These are phyloP conservation scores for Cyclotella baltica DNA, from an alignment of 108 stramenopile genomes.

Conservation along the genomic window DNA sequence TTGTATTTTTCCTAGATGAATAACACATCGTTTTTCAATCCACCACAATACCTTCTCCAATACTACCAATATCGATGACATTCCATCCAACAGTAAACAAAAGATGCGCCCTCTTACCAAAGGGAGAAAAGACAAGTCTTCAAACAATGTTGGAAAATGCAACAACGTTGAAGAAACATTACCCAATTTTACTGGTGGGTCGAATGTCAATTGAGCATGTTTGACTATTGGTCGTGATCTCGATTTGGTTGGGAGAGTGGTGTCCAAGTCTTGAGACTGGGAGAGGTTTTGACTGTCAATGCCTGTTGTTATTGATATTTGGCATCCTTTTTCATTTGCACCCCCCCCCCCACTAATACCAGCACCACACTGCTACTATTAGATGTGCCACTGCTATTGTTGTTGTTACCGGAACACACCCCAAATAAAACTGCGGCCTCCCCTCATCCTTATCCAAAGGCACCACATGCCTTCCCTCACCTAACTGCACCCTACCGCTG, in stretches of 20 bases:
- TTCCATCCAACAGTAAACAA: slow-evolving; percentile 63
- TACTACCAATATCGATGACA: slow-evolving; percentile 67
- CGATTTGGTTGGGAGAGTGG: slow-evolving; percentile 51
- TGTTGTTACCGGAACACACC: slow-evolving; percentile 20
- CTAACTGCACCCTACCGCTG: slow-evolving; percentile 65
- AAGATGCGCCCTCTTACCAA: slow-evolving; percentile 68
- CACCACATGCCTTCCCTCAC: slow-evolving; percentile 75
- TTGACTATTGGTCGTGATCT: slow-evolving; percentile 87
- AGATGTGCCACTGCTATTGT: background rate
- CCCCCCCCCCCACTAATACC: too few relatives aligned
- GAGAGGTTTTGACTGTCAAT: slow-evolving; percentile 77
- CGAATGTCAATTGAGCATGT: slow-evolving; percentile 65
- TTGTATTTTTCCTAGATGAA: slow-evolving; percentile 79
- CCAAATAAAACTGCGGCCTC: slow-evolving; percentile 81
- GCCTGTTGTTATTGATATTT: slow-evolving; percentile 57
- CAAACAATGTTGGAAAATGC: slow-evolving; percentile 86
- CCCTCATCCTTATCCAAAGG: slow-evolving; percentile 82
- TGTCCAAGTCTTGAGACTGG: slow-evolving; percentile 76
- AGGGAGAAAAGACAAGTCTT: slow-evolving; percentile 72
- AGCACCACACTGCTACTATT: background rate
- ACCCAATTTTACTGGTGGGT: slow-evolving; percentile 77
- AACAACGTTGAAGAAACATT: slow-evolving; percentile 91
- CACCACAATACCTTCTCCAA: slow-evolving; percentile 86
- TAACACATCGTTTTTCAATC: slow-evolving; percentile 77
- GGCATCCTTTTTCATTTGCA: too few relatives aligned